A percentile compares a stretch with the other conserved stretches of the same genome.
Conservation (phyloP, 345 rosid species). For the Euphorbia pulcherrima region DNA sequence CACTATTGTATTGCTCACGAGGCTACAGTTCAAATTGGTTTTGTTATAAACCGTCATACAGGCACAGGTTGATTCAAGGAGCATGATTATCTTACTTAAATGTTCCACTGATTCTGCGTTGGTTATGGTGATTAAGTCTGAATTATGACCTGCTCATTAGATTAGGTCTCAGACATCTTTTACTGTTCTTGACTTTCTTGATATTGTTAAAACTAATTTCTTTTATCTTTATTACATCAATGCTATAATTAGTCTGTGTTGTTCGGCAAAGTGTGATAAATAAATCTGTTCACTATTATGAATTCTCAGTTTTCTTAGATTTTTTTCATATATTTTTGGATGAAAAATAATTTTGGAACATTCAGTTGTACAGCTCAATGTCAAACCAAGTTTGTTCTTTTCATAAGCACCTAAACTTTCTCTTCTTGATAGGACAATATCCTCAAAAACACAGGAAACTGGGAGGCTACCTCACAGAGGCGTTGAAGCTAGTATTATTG, state of each 20-base stretch:
- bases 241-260: background rate
- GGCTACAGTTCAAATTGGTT: background rate
- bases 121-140: background rate
- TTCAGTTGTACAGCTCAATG: background rate
- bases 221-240: background rate
- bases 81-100: background rate
- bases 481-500: conserved; percentile 76
- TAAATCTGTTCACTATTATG: background rate
- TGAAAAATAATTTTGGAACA: background rate
- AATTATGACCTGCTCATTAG: background rate
- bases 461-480: conserved; percentile 61
- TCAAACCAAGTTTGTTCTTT: background rate
- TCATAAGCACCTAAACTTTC: conserved; percentile 11
- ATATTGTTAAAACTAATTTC: background rate
- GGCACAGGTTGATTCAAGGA: background rate
- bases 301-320: background rate
- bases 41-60: background rate
- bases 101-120: background rate
- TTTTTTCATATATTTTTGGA: background rate
- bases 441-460: conserved; percentile 51
- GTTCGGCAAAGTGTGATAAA: background rate
- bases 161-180: background rate
- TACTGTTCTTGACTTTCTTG: background rate
- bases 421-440: conserved; percentile 44
- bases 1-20: conserved; percentile 1